Evolutionary conservation across 306 rosid genomes (phyloP).

Genomic region (Fragaria ananassa): DNA sequence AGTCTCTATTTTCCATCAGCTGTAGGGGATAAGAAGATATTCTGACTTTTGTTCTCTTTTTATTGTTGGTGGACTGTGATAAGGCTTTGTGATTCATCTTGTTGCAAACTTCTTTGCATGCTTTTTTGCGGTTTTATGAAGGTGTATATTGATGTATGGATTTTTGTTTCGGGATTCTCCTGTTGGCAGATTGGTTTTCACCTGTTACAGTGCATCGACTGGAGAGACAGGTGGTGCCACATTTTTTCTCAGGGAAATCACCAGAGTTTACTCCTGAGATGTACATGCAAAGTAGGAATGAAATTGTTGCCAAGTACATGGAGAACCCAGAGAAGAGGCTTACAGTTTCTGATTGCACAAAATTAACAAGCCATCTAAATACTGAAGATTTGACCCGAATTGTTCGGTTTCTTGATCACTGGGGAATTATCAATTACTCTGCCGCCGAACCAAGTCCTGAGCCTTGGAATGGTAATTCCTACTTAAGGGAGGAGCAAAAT

Average conservation of each 20-base stretch:
- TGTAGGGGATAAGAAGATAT: not conserved
- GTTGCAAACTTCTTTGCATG: not conserved
- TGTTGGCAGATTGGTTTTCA: slow-evolving; percentile 89
- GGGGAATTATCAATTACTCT: slow-evolving; percentile 96
- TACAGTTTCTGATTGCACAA: slow-evolving; percentile 58
- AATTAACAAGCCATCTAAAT: slow-evolving; percentile 50
- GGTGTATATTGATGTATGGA: slow-evolving; percentile 11
- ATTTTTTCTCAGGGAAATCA: slow-evolving; percentile 82
- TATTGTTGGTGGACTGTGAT: not conserved
- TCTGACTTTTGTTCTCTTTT: not conserved
- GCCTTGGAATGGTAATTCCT: slow-evolving; percentile 44
- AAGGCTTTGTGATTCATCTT: not conserved
- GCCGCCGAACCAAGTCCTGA: slow-evolving; percentile 51
- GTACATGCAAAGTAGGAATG: slow-evolving; percentile 91
- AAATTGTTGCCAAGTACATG: slow-evolving; percentile 81
- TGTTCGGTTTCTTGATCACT: slow-evolving; percentile 87
- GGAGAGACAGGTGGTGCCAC: slow-evolving; percentile 98
- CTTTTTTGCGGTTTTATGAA: not conserved
- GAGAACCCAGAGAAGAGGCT: slow-evolving; percentile 73
- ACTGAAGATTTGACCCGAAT: slow-evolving; percentile 74
- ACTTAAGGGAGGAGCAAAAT: slow-evolving; percentile 69
- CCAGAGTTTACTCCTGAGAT: slow-evolving; percentile 68
- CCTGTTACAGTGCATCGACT: slow-evolving; percentile 84
- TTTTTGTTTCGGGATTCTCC: slow-evolving; percentile 18
- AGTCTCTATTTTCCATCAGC: not conserved